Percentiles rank a stretch among this genome's conserved stretches.
Evolutionary conservation across 768 basidiomycete genomes (phyloP).

Genomic region (Pleurotus salmoneostramineus): DNA sequence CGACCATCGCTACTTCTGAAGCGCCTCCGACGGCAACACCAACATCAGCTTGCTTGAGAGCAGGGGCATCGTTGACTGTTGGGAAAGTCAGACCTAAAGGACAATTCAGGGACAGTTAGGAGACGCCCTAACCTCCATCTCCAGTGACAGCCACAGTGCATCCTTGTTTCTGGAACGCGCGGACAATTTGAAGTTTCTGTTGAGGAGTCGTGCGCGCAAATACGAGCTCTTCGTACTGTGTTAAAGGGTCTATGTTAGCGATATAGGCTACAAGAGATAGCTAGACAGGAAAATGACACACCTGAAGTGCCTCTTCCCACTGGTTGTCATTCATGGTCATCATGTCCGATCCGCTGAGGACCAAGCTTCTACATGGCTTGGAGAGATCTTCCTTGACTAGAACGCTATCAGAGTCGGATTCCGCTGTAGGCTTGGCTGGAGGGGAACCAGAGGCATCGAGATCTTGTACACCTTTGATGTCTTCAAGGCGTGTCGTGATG

Average conservation of each 20-base stretch:
- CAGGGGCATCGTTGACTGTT: constrained; percentile 53
- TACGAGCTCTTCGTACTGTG: constrained; percentile 44
- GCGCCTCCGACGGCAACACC: constrained; percentile 58
- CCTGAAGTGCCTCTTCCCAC: constrained; percentile 21
- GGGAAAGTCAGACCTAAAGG: background rate
- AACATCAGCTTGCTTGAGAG: constrained; percentile 56
- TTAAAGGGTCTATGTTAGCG: constrained; percentile 10
- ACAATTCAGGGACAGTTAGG: background rate
- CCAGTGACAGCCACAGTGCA: constrained; percentile 63
- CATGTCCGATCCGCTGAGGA: constrained; percentile 38
- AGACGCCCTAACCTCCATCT: constrained; percentile 36
- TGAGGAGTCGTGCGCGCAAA: constrained; percentile 63
- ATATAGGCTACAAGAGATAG: background rate
- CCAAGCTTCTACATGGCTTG: constrained; percentile 28
- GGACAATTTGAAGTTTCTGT: constrained; percentile 64
- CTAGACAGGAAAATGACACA: background rate
- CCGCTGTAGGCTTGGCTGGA: constrained; percentile 15
- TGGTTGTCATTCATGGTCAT: constrained; percentile 28
- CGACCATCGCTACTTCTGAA: constrained; percentile 41
- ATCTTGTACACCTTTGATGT: constrained; percentile 33
- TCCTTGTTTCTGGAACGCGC: constrained; percentile 46
- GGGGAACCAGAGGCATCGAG: constrained; percentile 13
- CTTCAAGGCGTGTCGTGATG: constrained; percentile 30
- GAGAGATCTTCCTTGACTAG: constrained; percentile 17
- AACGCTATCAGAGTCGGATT: constrained; percentile 21